Percentiles rank a stretch among this genome's conserved stretches.
Evolutionary conservation across 2,329 filamentous ascomycete genomes (phyloP).

Genomic region (Sordariomycetes sp.): DNA sequence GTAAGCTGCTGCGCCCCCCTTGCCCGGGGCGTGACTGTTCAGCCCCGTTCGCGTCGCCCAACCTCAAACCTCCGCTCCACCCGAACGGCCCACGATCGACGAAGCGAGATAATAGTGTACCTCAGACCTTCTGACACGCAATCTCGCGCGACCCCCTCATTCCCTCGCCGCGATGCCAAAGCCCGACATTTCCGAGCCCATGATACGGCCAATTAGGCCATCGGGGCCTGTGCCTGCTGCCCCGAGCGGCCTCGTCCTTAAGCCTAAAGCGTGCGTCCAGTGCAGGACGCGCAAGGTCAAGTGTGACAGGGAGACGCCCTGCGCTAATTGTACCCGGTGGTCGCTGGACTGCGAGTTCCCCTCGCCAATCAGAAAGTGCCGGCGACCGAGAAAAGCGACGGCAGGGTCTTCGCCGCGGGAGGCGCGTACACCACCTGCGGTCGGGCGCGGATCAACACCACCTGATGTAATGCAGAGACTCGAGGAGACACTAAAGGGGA

Average conservation of each 20-base stretch:
- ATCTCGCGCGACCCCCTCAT: too few species aligned
- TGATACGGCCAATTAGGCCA: background rate
- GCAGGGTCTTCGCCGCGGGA: background rate
- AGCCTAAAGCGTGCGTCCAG: constrained; percentile 1
- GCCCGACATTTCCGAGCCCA: background rate
- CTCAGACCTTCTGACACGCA: too few species aligned
- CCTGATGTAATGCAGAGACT: background rate
- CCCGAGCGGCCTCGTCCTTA: background rate
- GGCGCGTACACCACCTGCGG: background rate
- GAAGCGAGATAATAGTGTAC: too few species aligned
- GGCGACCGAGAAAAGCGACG: background rate
- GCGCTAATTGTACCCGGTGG: background rate
- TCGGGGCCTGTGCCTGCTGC: background rate
- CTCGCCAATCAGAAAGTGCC: background rate
- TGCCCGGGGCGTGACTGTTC: background rate
- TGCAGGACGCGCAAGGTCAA: constrained; percentile 3
- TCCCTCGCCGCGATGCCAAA: background rate
- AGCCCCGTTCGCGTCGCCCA: background rate
- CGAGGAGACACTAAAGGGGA: background rate
- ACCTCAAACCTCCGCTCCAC: too few species aligned
- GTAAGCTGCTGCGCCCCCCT: background rate
- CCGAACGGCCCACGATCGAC: too few species aligned
- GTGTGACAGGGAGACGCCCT: background rate
- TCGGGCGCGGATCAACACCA: background rate
- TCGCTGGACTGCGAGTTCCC: background rate